A percentile compares a stretch with the other conserved stretches of the same genome.
Conservation (phyloP, 1,139 yeast species). For the Blastobotrys malaysiensis region DNA sequence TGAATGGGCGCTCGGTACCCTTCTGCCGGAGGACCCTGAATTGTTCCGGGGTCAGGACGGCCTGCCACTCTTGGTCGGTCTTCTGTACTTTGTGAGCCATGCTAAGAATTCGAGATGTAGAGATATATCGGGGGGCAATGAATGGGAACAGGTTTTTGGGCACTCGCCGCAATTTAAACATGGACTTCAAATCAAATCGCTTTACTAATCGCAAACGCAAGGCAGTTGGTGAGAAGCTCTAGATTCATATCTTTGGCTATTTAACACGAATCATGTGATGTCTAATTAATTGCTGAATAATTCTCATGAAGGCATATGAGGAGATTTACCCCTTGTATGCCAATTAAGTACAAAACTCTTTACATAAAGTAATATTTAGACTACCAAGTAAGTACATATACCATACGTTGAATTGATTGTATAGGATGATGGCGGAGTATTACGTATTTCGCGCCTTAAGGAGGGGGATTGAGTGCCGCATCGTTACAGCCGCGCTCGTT, state of each 20-base stretch:
- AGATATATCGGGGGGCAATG: background rate
- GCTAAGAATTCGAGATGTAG: background rate
- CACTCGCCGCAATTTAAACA: background rate
- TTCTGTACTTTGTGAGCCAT: constrained; percentile 27
- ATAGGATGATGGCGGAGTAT: too few relatives aligned
- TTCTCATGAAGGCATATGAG: too few relatives aligned
- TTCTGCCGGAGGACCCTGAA: constrained; percentile 70
- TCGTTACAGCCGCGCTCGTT: background rate
- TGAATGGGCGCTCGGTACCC: constrained; percentile 79
- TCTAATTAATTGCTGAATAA: background rate
- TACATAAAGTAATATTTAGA: too few relatives aligned
- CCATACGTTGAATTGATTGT: too few relatives aligned
- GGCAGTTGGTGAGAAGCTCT: too few relatives aligned
- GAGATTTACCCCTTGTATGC: too few relatives aligned
- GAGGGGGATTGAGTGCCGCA: too few relatives aligned
- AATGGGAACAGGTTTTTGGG: background rate
- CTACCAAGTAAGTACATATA: too few relatives aligned
- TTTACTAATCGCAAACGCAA: background rate
- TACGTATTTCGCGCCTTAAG: too few relatives aligned
- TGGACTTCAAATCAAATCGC: background rate
- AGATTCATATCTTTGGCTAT: background rate
- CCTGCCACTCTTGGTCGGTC: constrained; percentile 72
- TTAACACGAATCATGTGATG: background rate
- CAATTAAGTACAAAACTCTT: background rate
- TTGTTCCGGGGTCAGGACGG: constrained; percentile 69